Conservation (phyloP, 192 early-diverging fungal species). For the Piromyces sp. region DNA sequence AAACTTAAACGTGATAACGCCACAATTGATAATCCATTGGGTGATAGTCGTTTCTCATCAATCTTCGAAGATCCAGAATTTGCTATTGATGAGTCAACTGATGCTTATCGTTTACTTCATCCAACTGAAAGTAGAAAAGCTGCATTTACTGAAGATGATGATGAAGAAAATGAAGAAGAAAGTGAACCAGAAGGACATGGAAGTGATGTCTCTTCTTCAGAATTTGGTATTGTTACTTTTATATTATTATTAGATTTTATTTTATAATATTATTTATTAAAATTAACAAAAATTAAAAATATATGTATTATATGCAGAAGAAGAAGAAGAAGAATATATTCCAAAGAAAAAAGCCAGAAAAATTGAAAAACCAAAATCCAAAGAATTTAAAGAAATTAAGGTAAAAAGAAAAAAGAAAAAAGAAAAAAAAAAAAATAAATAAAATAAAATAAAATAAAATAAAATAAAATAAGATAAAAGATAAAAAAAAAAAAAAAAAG, state of each 20-base stretch:
- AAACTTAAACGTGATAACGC: conserved; percentile 24
- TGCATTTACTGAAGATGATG: background rate
- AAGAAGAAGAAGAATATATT: background rate
- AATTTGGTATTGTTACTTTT: background rate
- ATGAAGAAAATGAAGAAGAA: background rate
- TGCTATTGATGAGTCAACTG: conserved; percentile 64
- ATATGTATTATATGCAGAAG: background rate
- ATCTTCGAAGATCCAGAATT: conserved; percentile 84
- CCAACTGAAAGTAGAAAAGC: conserved; percentile 8
- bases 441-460: no score
- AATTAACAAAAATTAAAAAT: background rate
- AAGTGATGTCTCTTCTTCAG: background rate
- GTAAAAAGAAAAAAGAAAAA: background rate
- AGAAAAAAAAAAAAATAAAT: background rate
- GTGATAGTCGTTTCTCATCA: conserved; percentile 70
- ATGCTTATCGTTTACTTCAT: conserved; percentile 64
- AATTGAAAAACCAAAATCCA: background rate
- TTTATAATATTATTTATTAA: no score
- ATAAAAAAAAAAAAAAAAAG: no score
- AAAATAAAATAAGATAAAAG: no score
- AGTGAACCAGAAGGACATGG: background rate
- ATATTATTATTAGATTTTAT: no score
- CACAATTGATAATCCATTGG: conserved; percentile 33
- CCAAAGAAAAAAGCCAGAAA: background rate
- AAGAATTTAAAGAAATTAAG: background rate